Evolutionary conservation across 1,139 yeast species (phyloP).

Genomic region (Meyerozyma guilliermondii): DNA sequence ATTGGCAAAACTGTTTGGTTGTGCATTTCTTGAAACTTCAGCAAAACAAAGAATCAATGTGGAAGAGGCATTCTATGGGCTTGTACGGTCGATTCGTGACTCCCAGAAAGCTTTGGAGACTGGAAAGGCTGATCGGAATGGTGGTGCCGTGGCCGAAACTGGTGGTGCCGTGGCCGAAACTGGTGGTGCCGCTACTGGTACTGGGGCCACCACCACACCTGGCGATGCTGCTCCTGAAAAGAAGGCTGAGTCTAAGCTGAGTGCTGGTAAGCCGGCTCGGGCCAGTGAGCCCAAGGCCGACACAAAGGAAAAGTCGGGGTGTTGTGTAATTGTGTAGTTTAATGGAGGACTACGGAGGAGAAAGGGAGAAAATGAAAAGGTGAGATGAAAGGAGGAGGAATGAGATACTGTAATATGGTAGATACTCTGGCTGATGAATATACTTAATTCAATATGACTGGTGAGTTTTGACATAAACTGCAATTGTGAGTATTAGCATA

Average conservation of each 20-base stretch:
- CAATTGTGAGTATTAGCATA: too few relatives aligned
- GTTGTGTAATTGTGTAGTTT: conserved; percentile 39
- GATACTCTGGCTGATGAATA: too few relatives aligned
- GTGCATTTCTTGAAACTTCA: conserved; percentile 86
- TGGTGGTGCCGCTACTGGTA: conserved; percentile 10
- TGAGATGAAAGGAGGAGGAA: too few relatives aligned
- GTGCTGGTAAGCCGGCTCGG: conserved; percentile 4
- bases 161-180: conserved; percentile 7
- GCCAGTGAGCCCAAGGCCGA: conserved; percentile 10
- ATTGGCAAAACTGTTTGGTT: conserved; percentile 68
- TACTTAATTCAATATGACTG: too few relatives aligned
- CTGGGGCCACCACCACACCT: conserved; percentile 2
- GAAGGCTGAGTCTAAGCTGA: conserved; percentile 5
- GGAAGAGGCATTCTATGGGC: conserved; percentile 81
- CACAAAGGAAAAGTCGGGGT: conserved; percentile 37
- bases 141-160: conserved; percentile 10
- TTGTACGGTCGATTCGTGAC: conserved; percentile 61
- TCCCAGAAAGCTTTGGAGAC: conserved; percentile 19
- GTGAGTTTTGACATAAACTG: too few relatives aligned
- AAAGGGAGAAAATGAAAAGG: too few relatives aligned
- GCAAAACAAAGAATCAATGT: conserved; percentile 94
- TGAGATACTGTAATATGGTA: too few relatives aligned
- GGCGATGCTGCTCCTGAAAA: conserved; percentile 13
- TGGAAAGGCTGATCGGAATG: conserved; percentile 5
- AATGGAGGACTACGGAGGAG: too few relatives aligned